These are phyloP conservation scores for Arthroderma sp. DNA, from an alignment of 2,329 filamentous ascomycete species.

Conservation along the genomic window DNA sequence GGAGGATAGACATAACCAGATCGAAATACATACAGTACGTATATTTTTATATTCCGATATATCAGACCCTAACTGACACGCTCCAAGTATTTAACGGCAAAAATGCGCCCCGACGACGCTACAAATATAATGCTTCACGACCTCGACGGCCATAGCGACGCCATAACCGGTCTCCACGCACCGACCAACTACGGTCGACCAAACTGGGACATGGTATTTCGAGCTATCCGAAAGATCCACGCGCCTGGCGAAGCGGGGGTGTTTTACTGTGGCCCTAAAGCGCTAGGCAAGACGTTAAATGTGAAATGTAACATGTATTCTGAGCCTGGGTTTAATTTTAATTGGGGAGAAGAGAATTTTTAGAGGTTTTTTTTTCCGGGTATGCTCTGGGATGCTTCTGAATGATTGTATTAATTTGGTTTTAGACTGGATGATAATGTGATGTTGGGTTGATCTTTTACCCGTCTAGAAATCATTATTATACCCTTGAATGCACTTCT, in stretches of 20 bases:
- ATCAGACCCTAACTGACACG: not conserved
- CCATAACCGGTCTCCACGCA: conserved; percentile 68
- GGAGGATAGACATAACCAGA: conserved; percentile 68
- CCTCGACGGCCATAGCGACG: conserved; percentile 68
- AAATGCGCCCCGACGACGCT: conserved; percentile 73
- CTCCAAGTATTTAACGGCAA: conserved; percentile 60
- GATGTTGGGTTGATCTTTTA: too few relatives aligned
- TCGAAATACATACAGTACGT: conserved; percentile 56
- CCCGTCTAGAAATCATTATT: too few relatives aligned
- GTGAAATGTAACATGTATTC: conserved; percentile 82
- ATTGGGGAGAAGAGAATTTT: conserved; percentile 42
- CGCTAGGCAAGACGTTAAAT: conserved; percentile 60
- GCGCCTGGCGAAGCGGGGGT: conserved; percentile 59
- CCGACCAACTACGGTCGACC: conserved; percentile 72
- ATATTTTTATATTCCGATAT: not conserved
- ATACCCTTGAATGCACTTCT: too few relatives aligned
- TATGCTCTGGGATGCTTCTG: too few relatives aligned
- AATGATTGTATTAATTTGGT: too few relatives aligned
- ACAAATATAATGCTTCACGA: conserved; percentile 92
- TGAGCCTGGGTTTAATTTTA: conserved; percentile 55
- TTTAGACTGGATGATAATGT: too few relatives aligned
- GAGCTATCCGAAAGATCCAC: conserved; percentile 67
- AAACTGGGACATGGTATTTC: conserved; percentile 86
- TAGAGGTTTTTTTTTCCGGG: conserved; percentile 14
- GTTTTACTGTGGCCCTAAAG: conserved; percentile 79